These are phyloP conservation scores for Colletotrichum phormii DNA, from an alignment of 2,329 filamentous ascomycete genomes.

Conservation along the genomic window DNA sequence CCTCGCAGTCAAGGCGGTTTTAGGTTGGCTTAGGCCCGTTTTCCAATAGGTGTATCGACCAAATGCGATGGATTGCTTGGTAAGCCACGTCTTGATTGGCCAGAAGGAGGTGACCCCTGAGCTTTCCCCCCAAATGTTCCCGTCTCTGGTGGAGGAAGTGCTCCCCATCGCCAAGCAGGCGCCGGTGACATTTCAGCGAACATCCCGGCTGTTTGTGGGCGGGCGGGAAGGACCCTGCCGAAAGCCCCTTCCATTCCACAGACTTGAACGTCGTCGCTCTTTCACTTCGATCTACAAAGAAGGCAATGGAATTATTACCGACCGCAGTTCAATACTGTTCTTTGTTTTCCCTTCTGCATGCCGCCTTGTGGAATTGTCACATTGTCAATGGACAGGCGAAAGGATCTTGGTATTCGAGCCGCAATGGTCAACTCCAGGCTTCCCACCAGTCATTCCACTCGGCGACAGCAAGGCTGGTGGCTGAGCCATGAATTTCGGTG, in stretches of 20 bases:
- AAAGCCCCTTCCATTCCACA: background rate
- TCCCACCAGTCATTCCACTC: background rate
- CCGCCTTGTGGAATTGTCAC: background rate
- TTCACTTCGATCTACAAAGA: background rate
- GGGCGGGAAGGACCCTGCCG: background rate
- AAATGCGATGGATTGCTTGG: slow-evolving; percentile 1
- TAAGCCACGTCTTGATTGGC: slow-evolving; percentile 15
- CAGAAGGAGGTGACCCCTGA: slow-evolving; percentile 5
- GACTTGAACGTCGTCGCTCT: slow-evolving; percentile 1
- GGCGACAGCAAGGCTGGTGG: background rate
- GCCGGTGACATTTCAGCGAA: background rate
- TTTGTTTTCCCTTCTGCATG: background rate
- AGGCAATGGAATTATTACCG: background rate
- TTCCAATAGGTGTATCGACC: background rate
- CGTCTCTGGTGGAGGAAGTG: no score
- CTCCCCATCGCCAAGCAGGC: background rate
- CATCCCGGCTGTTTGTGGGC: background rate
- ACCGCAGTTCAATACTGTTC: background rate
- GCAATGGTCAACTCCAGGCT: background rate
- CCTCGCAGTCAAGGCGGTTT: background rate
- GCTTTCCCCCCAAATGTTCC: background rate
- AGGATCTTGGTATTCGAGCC: background rate
- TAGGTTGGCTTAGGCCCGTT: background rate
- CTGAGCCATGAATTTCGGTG: background rate
- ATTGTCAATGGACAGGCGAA: background rate